Evolutionary conservation across 768 basidiomycete genomes (phyloP), one percentile per base, ranked within the genome.

Genomic region (Polyporus arcularius): DNA sequence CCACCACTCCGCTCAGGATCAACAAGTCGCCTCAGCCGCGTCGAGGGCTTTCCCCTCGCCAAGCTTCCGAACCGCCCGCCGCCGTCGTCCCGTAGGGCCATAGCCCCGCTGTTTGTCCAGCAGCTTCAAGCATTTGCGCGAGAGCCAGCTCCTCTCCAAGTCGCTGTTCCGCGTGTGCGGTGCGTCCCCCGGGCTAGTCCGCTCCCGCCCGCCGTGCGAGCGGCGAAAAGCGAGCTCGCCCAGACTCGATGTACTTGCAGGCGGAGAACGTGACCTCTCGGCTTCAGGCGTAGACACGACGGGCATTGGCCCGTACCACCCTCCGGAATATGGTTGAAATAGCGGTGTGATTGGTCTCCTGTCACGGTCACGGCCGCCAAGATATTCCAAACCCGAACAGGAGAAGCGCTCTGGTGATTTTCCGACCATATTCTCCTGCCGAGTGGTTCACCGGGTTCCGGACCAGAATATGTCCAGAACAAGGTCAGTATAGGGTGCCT

Each of bases 81-180:
- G 76, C 77, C 21, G 80, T 76, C 48, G 77, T 84, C 47, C 72
- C 21, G 21, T 26, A 26, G 21, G 21, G 21, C 75, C n/a, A 73
- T 92, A 45, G 85, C 86, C 86, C 50, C 85, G 92, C 35, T 82
- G 92, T 43, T 80, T 84, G 15, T 92, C 89, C 9, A 87, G 85
- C 43, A 92, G 89, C 73, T 94, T 88, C 75, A 87, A 83, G 65
- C 91, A 91, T 73, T 82, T 93, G 64, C 82, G 81, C 67, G 87
- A 78, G 67, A 90, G 86, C 71, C 86, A 88, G 70, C 86, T 93
- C 57, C 92, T 94, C n/a, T 86, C 88, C 31, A 92, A 92, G 66
- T 94, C 92, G 11, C 92, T 91, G 11, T 94, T 94, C 78, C 90
- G 89, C 67, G 84, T 83, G 21, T 26, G 21, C 21, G 2, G 83